Conservation (phyloP, 2,329 filamentous ascomycete genomes). For the Cytospora schulzeri region DNA sequence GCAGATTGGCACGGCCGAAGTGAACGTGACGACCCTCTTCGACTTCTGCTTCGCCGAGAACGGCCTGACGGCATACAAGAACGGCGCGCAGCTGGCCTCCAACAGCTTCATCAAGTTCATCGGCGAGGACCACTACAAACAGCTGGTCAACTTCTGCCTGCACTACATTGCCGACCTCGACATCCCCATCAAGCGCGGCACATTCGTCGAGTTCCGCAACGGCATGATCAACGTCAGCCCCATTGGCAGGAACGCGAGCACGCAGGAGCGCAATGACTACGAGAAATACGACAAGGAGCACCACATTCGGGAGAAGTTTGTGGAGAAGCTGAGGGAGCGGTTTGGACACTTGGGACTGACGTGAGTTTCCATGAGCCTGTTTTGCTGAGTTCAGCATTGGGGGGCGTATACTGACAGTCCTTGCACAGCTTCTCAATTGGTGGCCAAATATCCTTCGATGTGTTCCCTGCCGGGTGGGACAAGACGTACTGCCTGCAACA, state of each 20-base stretch:
- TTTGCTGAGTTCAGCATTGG: background rate
- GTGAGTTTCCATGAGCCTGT: conserved; percentile 51
- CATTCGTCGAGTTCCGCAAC: conserved; percentile 86
- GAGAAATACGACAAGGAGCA: conserved; percentile 78
- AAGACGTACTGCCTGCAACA: conserved; percentile 96
- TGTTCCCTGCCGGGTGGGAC: conserved; percentile 97
- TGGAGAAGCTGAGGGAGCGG: conserved; percentile 73
- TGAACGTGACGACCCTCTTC: conserved; percentile 81
- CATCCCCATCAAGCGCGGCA: conserved; percentile 80
- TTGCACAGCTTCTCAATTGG: conserved; percentile 80
- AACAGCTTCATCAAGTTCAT: conserved; percentile 91
- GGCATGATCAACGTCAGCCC: conserved; percentile 89
- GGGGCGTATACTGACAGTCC: background rate
- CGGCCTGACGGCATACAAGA: conserved; percentile 85
- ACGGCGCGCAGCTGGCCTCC: conserved; percentile 73
- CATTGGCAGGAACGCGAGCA: conserved; percentile 82
- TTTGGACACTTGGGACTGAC: conserved; percentile 85
- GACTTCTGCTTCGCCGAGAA: conserved; percentile 99
- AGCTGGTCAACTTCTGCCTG: conserved; percentile 73
- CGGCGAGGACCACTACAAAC: conserved; percentile 81
- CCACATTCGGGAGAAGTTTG: conserved; percentile 75
- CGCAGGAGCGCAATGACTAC: conserved; percentile 79
- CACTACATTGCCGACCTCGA: conserved; percentile 85
- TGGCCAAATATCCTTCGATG: conserved; percentile 96
- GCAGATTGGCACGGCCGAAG: conserved; percentile 73